Conservation (phyloP, 2,329 filamentous ascomycete genomes). For the Elsinoe ampelina region DNA sequence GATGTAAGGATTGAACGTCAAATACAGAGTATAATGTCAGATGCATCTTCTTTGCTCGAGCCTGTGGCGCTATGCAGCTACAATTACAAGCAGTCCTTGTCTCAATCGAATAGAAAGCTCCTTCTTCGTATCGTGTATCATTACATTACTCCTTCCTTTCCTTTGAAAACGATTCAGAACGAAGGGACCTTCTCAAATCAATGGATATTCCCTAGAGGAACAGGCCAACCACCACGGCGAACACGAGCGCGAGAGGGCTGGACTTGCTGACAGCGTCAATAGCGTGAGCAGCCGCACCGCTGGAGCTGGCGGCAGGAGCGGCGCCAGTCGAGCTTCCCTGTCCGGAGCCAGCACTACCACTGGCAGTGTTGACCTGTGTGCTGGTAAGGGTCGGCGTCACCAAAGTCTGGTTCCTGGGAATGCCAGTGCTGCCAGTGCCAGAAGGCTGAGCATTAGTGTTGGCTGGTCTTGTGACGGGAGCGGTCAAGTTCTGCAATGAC, state of each 20-base stretch:
- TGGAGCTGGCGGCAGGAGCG: slow-evolving; percentile 17
- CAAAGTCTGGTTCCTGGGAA: slow-evolving; percentile 24
- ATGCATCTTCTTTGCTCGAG: background rate
- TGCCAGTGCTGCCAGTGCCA: slow-evolving; percentile 20
- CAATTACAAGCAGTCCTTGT: background rate
- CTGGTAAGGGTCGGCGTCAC: slow-evolving; percentile 21
- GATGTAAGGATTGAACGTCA: background rate
- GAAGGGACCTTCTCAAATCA: no score
- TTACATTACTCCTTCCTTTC: slow-evolving; percentile 5
- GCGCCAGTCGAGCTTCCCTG: slow-evolving; percentile 19
- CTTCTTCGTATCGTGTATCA: slow-evolving; percentile 6
- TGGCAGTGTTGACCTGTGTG: slow-evolving; percentile 18
- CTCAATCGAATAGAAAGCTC: background rate
- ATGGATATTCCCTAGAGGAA: slow-evolving; percentile 22
- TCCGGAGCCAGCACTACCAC: slow-evolving; percentile 22
- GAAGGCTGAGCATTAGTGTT: slow-evolving; percentile 16
- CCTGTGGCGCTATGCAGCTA: slow-evolving; percentile 3
- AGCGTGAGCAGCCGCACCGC: slow-evolving; percentile 22
- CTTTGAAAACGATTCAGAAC: background rate
- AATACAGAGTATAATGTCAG: background rate
- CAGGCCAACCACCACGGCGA: slow-evolving; percentile 34
- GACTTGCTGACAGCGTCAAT: slow-evolving; percentile 12
- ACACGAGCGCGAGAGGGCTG: slow-evolving; percentile 32
- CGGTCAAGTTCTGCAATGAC: slow-evolving; percentile 17
- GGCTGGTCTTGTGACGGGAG: slow-evolving; percentile 17